These are phyloP conservation scores for Asterophora parasitica DNA, from an alignment of 768 basidiomycete genomes.

Conservation along the genomic window DNA sequence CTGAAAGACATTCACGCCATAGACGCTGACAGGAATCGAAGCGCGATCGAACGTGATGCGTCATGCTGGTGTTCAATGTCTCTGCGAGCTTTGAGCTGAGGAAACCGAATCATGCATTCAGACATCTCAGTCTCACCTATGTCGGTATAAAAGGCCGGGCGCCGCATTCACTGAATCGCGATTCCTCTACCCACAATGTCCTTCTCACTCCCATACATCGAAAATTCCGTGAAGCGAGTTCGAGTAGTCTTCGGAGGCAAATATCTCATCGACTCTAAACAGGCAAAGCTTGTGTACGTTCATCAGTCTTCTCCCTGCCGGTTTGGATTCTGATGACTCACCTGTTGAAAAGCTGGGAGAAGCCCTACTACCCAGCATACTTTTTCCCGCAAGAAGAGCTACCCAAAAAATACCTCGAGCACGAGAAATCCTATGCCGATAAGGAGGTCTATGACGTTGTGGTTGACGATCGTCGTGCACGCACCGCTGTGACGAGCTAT, in stretches of 20 bases:
- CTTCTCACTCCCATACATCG: conserved; percentile 41
- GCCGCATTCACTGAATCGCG: neutral
- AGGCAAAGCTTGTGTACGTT: conserved; percentile 57
- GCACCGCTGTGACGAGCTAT: conserved; percentile 32
- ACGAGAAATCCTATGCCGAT: conserved; percentile 24
- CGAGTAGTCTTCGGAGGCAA: conserved; percentile 48
- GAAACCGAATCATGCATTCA: too few species aligned
- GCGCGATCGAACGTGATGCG: too few species aligned
- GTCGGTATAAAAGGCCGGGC: neutral
- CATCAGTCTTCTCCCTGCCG: neutral
- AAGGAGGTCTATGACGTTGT: conserved; percentile 42
- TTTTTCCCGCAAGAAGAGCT: conserved; percentile 48
- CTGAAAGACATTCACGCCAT: too few species aligned
- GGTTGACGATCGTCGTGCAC: conserved; percentile 34
- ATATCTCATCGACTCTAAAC: conserved; percentile 50
- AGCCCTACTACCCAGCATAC: conserved; percentile 47
- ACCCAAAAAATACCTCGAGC: conserved; percentile 36
- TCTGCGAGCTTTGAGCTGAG: too few species aligned
- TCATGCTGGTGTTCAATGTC: too few species aligned
- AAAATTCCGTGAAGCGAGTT: conserved; percentile 45
- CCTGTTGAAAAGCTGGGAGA: conserved; percentile 46
- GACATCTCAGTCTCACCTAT: conserved; percentile 3
- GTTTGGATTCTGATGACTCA: neutral
- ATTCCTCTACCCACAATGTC: conserved; percentile 15
- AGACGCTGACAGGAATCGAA: too few species aligned